A percentile compares a stretch with the other conserved stretches of the same genome.
These are phyloP conservation scores for Aaosphaeria arxii DNA, from an alignment of 2,329 filamentous ascomycete genomes.

Conservation along the genomic window DNA sequence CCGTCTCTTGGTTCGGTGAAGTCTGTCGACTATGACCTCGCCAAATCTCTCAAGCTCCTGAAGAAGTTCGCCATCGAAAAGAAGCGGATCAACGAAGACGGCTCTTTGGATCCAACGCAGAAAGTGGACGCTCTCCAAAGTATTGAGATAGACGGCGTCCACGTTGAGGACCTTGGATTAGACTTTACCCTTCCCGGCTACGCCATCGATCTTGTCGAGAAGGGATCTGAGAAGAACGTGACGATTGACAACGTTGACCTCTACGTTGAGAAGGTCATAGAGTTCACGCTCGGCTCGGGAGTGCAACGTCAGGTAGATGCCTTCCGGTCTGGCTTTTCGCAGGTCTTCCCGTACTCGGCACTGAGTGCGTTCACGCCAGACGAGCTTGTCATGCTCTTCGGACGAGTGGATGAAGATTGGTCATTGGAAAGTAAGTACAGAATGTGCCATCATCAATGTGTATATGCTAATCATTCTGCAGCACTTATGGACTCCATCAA, in stretches of 20 bases:
- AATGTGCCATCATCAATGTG: slow-evolving; percentile 6
- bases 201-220: slow-evolving; percentile 76
- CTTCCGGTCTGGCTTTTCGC: slow-evolving; percentile 86
- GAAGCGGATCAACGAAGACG: slow-evolving; percentile 74
- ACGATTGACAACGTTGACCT: slow-evolving; percentile 87
- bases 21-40: slow-evolving; percentile 81
- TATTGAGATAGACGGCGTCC: slow-evolving; percentile 72
- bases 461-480: slow-evolving; percentile 41
- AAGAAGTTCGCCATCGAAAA: slow-evolving; percentile 84
- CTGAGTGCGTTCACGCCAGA: slow-evolving; percentile 91
- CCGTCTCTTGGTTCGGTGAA: slow-evolving; percentile 88
- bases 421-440: slow-evolving; percentile 82
- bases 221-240: slow-evolving; percentile 71
- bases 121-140: slow-evolving; percentile 68
- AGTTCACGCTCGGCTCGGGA: slow-evolving; percentile 85
- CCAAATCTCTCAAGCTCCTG: slow-evolving; percentile 79
- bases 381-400: slow-evolving; percentile 93
- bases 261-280: slow-evolving; percentile 86
- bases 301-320: slow-evolving; percentile 87
- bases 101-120: slow-evolving; percentile 61
- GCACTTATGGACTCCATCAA: slow-evolving; percentile 98
- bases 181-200: slow-evolving; percentile 96
- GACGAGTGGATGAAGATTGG: slow-evolving; percentile 92
- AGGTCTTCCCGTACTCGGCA: slow-evolving; percentile 93
- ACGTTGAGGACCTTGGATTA: slow-evolving; percentile 81